Conservation (phyloP, 1,139 yeast species). For the Protomyces macrosporus region DNA sequence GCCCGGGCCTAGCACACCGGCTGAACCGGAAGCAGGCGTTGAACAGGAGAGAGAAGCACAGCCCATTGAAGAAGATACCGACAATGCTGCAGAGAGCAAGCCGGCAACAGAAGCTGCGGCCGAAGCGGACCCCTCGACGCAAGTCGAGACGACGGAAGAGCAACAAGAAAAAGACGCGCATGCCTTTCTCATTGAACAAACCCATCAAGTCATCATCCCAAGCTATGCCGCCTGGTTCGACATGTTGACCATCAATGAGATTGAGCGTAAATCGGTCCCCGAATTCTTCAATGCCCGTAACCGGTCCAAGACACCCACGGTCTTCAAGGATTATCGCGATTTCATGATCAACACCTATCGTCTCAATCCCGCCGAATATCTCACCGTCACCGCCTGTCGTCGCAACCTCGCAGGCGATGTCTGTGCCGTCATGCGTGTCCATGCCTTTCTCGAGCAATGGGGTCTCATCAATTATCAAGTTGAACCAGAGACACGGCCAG, state of each 20-base stretch:
- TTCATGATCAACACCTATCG: conserved; percentile 92
- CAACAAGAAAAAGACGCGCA: conserved; percentile 19
- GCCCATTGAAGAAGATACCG: neutral
- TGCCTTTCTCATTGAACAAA: conserved; percentile 48
- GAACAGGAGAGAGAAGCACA: neutral
- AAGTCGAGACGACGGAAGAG: conserved; percentile 4
- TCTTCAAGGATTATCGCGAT: conserved; percentile 81
- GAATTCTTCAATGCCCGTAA: conserved; percentile 77
- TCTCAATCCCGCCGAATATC: conserved; percentile 84
- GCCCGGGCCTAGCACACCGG: too few species aligned
- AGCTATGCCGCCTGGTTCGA: conserved; percentile 91
- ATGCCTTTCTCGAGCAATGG: conserved; percentile 88
- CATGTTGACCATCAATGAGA: conserved; percentile 60
- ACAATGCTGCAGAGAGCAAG: neutral
- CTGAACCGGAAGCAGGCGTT: too few species aligned
- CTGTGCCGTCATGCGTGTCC: conserved; percentile 85
- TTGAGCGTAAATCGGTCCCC: conserved; percentile 71
- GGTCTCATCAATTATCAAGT: conserved; percentile 92
- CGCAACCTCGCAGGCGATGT: conserved; percentile 95
- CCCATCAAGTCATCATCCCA: conserved; percentile 87
- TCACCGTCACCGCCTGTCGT: conserved; percentile 89
- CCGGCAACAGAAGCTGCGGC: neutral
- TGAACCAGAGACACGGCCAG: conserved; percentile 66
- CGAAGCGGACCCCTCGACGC: neutral
- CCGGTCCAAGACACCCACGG: conserved; percentile 80